Evolutionary conservation across 2,329 filamentous ascomycete species (phyloP).

Genomic region (Teratosphaeria gauchensis): DNA sequence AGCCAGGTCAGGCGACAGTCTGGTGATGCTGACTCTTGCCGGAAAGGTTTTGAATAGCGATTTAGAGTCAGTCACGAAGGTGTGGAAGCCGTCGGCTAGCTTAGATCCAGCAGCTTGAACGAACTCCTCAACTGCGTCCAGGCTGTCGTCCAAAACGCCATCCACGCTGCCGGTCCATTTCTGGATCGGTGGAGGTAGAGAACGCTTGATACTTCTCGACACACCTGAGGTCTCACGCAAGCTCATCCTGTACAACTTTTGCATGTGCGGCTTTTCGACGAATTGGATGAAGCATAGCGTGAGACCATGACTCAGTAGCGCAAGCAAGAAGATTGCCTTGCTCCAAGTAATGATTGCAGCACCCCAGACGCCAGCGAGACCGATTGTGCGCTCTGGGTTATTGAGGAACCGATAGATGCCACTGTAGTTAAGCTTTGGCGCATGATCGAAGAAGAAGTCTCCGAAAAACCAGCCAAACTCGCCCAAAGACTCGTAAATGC

Average conservation of each 20-base stretch:
- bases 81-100: constrained; percentile 74
- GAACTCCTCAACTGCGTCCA: constrained; percentile 84
- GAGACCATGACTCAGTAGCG: constrained; percentile 73
- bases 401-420: constrained; percentile 98
- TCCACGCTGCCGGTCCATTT: constrained; percentile 81
- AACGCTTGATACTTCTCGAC: constrained; percentile 80
- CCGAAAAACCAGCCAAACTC: constrained; percentile 99
- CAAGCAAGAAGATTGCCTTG: constrained; percentile 74
- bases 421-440: constrained; percentile 82
- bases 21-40: constrained; percentile 71
- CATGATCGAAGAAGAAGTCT: constrained; percentile 93
- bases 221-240: constrained; percentile 81
- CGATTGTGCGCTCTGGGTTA: constrained; percentile 90
- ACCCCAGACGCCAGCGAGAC: constrained; percentile 91
- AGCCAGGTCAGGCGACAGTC: constrained; percentile 67
- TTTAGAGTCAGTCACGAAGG: constrained; percentile 78
- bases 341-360: constrained; percentile 89
- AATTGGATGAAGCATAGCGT: constrained; percentile 83
- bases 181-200: constrained; percentile 72
- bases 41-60: constrained; percentile 85
- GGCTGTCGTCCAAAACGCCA: constrained; percentile 73
- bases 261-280: constrained; percentile 94
- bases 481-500: constrained; percentile 89
- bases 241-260: constrained; percentile 84
- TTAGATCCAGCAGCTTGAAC: constrained; percentile 77